phyloP scores from a whole-genome alignment of 176 grass and related monocot species.

The Oryza brachyantha region DNA sequence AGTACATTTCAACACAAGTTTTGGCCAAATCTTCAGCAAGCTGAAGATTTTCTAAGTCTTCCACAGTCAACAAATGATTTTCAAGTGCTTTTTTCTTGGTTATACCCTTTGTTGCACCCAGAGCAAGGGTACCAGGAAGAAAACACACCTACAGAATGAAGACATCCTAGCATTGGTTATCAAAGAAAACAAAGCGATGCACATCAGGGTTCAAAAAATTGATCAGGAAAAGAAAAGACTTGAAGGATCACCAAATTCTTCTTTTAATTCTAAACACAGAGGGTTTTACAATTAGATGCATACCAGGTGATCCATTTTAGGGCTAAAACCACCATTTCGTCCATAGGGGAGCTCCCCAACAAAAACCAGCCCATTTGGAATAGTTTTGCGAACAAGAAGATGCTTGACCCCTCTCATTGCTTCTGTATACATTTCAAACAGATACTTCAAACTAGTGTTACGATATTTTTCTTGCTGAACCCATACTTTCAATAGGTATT shows the following conservation, averaged over 20 bases:
- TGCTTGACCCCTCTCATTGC: conserved; percentile 92
- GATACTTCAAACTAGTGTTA: conserved; percentile 65
- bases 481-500: conserved; percentile 96
- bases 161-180: conserved; percentile 20
- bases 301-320: conserved; percentile 99
- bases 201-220: conserved; percentile 16
- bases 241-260: neutral
- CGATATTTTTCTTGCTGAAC: conserved; percentile 72
- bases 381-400: conserved; percentile 87
- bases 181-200: conserved; percentile 17
- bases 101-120: conserved; percentile 92
- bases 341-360: conserved; percentile 92
- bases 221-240: neutral
- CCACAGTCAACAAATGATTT: conserved; percentile 60
- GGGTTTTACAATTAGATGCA: conserved; percentile 9
- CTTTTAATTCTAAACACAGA: neutral
- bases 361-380: conserved; percentile 88
- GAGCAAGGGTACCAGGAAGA: conserved; percentile 90
- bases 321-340: conserved; percentile 66
- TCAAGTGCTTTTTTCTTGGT: conserved; percentile 83
- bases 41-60: conserved; percentile 90
- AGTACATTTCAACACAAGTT: conserved; percentile 97
- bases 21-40: conserved; percentile 95
- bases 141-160: conserved; percentile 83
- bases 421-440: conserved; percentile 88